A percentile compares a stretch with the other conserved stretches of the same genome.
phyloP scores from a whole-genome alignment of 1,284 basidiomycete species.

The Ganoderma lingzhi region DNA sequence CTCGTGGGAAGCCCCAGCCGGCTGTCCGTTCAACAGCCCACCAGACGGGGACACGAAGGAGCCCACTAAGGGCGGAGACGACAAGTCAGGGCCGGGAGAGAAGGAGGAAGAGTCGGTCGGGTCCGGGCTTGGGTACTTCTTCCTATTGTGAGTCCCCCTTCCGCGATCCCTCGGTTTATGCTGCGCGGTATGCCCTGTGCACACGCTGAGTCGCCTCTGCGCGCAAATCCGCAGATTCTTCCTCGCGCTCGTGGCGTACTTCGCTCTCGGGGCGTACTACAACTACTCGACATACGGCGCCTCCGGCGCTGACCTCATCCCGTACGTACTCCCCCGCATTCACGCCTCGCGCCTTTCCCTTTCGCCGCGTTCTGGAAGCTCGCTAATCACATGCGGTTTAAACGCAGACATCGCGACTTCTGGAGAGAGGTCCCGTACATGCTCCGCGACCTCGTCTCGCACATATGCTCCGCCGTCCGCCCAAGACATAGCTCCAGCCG shows the following conservation, averaged over 20 bases:
- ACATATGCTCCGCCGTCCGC: constrained; percentile 76
- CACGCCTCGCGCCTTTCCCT: not conserved
- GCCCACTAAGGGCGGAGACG: constrained; percentile 41
- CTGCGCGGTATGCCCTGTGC: not conserved
- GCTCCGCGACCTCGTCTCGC: constrained; percentile 76
- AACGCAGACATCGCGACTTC: constrained; percentile 80
- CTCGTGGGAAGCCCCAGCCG: constrained; percentile 66
- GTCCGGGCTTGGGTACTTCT: constrained; percentile 84
- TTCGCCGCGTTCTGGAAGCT: constrained; percentile 9
- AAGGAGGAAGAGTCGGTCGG: constrained; percentile 55
- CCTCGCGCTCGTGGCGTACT: constrained; percentile 72
- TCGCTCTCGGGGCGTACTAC: constrained; percentile 80
- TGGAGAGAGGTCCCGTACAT: constrained; percentile 89
- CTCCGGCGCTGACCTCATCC: constrained; percentile 79
- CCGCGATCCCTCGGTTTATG: not conserved
- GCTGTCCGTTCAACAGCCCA: constrained; percentile 53
- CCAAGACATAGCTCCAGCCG: constrained; percentile 67
- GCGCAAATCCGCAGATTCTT: constrained; percentile 56
- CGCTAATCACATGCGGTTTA: not conserved
- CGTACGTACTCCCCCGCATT: constrained; percentile 56
- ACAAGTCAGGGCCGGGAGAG: constrained; percentile 41
- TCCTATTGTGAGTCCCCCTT: constrained; percentile 69
- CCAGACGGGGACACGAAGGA: constrained; percentile 41
- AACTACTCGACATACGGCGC: constrained; percentile 88
- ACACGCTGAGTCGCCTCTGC: too few relatives aligned